A percentile compares a stretch with the other conserved stretches of the same genome.
phyloP scores from a whole-genome alignment of 2,329 filamentous ascomycete species.

The Acarospora socialis region DNA sequence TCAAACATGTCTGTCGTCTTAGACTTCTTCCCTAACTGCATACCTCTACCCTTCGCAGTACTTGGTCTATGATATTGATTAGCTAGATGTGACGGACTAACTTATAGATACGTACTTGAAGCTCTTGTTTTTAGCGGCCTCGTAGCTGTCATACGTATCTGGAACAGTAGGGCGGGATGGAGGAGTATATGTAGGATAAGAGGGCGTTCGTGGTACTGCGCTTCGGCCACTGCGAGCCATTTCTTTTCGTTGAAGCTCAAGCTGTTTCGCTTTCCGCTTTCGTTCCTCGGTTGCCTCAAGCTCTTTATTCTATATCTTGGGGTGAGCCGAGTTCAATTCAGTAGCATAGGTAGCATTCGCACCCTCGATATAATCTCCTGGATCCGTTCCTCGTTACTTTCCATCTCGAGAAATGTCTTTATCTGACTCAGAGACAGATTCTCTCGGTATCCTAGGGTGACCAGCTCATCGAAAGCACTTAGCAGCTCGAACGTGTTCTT shows the following conservation, averaged over 20 bases:
- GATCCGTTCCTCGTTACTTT: conserved; percentile 96
- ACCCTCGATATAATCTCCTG: conserved; percentile 93
- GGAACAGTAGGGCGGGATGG: conserved; percentile 58
- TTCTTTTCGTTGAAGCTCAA: conserved; percentile 98
- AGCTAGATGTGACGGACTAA: conserved; percentile 2
- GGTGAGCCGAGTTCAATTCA: conserved; percentile 1
- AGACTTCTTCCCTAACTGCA: conserved; percentile 98
- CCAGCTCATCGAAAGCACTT: conserved; percentile 92
- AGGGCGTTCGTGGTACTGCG: conserved; percentile 56
- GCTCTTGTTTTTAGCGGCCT: conserved; percentile 92
- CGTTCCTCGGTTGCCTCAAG: conserved; percentile 95
- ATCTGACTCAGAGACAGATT: conserved; percentile 95
- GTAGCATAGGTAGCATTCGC: conserved; percentile 20
- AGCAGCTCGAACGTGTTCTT: conserved; percentile 92
- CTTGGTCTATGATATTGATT: conserved; percentile 33
- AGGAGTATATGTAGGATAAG: conserved; percentile 80
- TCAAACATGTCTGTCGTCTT: conserved; percentile 97
- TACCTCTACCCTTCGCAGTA: conserved; percentile 82
- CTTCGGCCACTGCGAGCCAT: conserved; percentile 61
- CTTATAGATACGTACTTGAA: conserved; percentile 47
- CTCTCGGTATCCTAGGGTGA: conserved; percentile 89
- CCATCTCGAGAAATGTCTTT: conserved; percentile 98
- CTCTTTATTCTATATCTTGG: conserved; percentile 68
- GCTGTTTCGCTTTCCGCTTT: conserved; percentile 95
- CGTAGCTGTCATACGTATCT: conserved; percentile 85